Conservation (phyloP, 805 yeast genomes). For the Teunomyces panamensis region DNA sequence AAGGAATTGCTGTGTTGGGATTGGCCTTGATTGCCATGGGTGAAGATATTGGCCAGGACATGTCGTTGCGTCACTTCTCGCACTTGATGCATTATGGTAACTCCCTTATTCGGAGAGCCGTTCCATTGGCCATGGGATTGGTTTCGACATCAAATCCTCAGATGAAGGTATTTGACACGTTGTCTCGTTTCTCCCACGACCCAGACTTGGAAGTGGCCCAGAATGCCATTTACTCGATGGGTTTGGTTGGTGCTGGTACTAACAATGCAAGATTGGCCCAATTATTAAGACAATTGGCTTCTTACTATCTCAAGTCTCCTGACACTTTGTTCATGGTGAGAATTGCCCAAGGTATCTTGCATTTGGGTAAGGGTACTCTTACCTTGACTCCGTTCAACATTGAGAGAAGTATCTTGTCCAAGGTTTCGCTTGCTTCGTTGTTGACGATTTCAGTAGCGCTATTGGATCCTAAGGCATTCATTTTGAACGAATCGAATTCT, state of each 20-base stretch:
- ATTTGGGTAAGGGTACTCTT: constrained; percentile 94
- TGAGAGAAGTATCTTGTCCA: constrained; percentile 82
- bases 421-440: constrained; percentile 85
- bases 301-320: constrained; percentile 86
- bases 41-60: constrained; percentile 95
- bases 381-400: constrained; percentile 85
- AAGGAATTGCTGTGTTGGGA: constrained; percentile 91
- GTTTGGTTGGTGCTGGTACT: constrained; percentile 97
- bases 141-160: constrained; percentile 92
- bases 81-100: constrained; percentile 98
- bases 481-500: constrained; percentile 56
- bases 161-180: constrained; percentile 94
- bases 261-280: constrained; percentile 98
- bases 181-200: constrained; percentile 95
- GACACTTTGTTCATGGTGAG: constrained; percentile 90
- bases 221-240: constrained; percentile 95
- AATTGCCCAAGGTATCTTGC: constrained; percentile 91
- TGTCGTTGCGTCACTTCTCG: constrained; percentile 95
- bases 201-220: constrained; percentile 90
- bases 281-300: constrained; percentile 88
- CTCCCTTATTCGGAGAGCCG: constrained; percentile 84
- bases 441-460: constrained; percentile 81
- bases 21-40: constrained; percentile 95
- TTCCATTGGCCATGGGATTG: constrained; percentile 97
- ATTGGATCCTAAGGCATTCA: constrained; percentile 80